These are phyloP conservation scores for Penicillium ochrochloron DNA, from an alignment of 495 filamentous ascomycete species.

Conservation along the genomic window DNA sequence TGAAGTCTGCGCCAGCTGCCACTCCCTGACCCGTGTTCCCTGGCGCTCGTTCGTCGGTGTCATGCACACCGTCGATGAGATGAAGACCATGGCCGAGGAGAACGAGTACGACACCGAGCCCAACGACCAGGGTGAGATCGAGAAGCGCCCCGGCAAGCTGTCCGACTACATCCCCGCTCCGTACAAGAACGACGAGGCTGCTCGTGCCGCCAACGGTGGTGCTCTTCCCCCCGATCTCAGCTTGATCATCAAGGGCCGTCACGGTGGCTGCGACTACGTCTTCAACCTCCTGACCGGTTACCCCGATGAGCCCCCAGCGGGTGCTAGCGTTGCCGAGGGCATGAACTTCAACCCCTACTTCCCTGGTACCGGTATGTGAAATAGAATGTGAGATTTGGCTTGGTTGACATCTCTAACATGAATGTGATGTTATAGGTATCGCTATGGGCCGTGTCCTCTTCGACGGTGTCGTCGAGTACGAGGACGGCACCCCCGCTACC, in stretches of 20 bases:
- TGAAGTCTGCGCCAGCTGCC: conserved; percentile 97
- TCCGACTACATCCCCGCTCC: conserved; percentile 94
- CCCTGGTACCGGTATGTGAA: conserved; percentile 79
- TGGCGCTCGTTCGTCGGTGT: conserved; percentile 92
- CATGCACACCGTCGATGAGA: conserved; percentile 94
- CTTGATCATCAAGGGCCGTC: conserved; percentile 95
- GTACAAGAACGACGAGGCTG: conserved; percentile 99
- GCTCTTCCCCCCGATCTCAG: conserved; percentile 96
- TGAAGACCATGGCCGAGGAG: conserved; percentile 95
- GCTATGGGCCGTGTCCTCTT: conserved; percentile 98
- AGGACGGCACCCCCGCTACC: conserved; percentile 91
- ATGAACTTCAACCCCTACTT: conserved; percentile 99
- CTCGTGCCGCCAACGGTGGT: conserved; percentile 97
- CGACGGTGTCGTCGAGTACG: conserved; percentile 97
- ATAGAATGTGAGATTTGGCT: neutral
- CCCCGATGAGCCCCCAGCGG: conserved; percentile 93
- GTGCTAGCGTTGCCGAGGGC: conserved; percentile 76
- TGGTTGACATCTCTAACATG: conserved; percentile 17
- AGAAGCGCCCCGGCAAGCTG: conserved; percentile 97
- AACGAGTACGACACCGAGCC: conserved; percentile 98
- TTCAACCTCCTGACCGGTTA: conserved; percentile 98
- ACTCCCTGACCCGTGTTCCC: conserved; percentile 92
- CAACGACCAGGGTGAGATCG: conserved; percentile 96
- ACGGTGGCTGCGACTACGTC: conserved; percentile 98
- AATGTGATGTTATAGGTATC: conserved; percentile 63